Percentiles rank a stretch among this genome's conserved stretches.
phyloP scores from a whole-genome alignment of 2,329 filamentous ascomycete genomes.

The Alternaria novae-zelandiae region DNA sequence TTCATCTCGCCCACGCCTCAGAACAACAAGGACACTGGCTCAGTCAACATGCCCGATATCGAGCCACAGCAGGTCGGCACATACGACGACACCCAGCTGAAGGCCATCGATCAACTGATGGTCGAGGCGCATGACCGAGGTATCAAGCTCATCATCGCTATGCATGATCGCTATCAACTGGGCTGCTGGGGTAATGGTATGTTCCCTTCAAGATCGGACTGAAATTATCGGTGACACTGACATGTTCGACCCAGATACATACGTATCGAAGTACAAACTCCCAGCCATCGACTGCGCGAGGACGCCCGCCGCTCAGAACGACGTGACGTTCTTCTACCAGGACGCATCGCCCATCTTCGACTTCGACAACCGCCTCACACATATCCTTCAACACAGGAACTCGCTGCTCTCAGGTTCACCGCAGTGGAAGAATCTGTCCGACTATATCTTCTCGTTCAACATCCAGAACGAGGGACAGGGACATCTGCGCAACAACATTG shows the following conservation, averaged over 20 bases:
- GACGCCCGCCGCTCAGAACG: conserved; percentile 1
- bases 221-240: background rate
- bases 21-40: conserved; percentile 12
- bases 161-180: conserved; percentile 10
- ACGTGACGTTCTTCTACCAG: conserved; percentile 10
- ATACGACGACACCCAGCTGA: conserved; percentile 9
- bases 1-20: conserved; percentile 8
- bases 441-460: conserved; percentile 12
- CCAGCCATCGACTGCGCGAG: background rate
- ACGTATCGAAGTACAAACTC: background rate
- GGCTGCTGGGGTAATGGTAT: conserved; percentile 12
- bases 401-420: background rate
- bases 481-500: conserved; percentile 5
- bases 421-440: conserved; percentile 7
- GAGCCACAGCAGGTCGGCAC: background rate
- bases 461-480: conserved; percentile 14
- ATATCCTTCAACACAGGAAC: conserved; percentile 1
- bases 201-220: too few relatives aligned
- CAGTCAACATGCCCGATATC: conserved; percentile 12
- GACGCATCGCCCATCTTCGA: conserved; percentile 12
- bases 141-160: conserved; percentile 10
- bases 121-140: conserved; percentile 1
- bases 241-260: background rate
- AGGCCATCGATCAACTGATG: conserved; percentile 10
- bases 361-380: conserved; percentile 10